Evolutionary conservation across 2,329 filamentous ascomycete genomes (phyloP).

Genomic region (Ceratocystis harringtonii): DNA sequence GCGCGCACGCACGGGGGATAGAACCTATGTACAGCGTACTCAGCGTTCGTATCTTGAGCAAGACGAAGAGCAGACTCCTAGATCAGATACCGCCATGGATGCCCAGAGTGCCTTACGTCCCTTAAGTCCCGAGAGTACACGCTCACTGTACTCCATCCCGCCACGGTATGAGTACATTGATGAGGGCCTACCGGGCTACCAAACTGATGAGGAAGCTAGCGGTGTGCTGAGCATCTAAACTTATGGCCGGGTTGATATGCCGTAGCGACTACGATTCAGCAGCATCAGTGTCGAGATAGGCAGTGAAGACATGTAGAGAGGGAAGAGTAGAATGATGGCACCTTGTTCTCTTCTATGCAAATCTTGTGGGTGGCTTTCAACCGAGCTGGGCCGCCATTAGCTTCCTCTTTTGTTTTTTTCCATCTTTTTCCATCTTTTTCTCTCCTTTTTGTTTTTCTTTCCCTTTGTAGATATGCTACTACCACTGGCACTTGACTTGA

Average conservation of each 20-base stretch:
- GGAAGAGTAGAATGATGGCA: no score
- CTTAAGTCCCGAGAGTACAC: conserved; percentile 15
- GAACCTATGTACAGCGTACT: neutral
- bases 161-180: conserved; percentile 18
- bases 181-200: conserved; percentile 19
- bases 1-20: conserved; percentile 5
- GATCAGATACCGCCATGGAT: neutral
- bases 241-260: neutral
- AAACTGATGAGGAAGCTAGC: conserved; percentile 15
- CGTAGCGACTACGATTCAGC: neutral
- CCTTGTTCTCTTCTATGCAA: no score
- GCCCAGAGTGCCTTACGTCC: neutral
- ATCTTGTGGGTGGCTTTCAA: neutral
- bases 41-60: neutral
- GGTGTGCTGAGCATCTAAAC: neutral
- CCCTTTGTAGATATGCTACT: conserved; percentile 3
- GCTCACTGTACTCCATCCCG: conserved; percentile 13
- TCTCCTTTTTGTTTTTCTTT: neutral
- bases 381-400: neutral
- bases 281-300: neutral
- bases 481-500: no score
- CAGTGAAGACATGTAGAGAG: no score
- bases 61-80: neutral
- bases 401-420: neutral
- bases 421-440: neutral